Percentiles rank a stretch among this genome's conserved stretches.
These are phyloP conservation scores for Penicillium waksmanii DNA, from an alignment of 495 filamentous ascomycete genomes.

Conservation along the genomic window DNA sequence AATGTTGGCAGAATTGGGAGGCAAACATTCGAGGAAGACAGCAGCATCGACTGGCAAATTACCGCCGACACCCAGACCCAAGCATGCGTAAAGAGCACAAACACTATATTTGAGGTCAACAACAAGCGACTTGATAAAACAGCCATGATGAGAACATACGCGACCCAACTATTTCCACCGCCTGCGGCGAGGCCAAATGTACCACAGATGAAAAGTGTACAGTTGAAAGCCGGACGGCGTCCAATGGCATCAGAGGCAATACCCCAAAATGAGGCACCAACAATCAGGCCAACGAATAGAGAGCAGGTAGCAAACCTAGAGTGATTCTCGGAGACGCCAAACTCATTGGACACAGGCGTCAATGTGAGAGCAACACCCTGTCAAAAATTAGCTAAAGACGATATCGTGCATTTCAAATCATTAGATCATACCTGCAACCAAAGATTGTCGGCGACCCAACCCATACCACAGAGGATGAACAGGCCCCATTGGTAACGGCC, in stretches of 20 bases:
- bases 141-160: conserved; percentile 15
- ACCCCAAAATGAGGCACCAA: conserved; percentile 57
- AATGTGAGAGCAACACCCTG: conserved; percentile 54
- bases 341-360: conserved; percentile 45
- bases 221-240: conserved; percentile 56
- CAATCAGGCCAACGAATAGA: conserved; percentile 49
- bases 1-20: conserved; percentile 46
- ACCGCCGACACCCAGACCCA: conserved; percentile 56
- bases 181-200: conserved; percentile 52
- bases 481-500: conserved; percentile 83
- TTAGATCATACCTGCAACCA: conserved; percentile 40
- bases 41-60: conserved; percentile 52
- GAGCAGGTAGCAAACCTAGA: conserved; percentile 53
- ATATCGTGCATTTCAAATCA: neutral
- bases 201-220: conserved; percentile 51
- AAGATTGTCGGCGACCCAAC: conserved; percentile 66
- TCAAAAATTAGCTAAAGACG: conserved; percentile 13
- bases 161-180: conserved; percentile 48
- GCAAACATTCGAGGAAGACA: conserved; percentile 58
- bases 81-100: conserved; percentile 44
- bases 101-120: conserved; percentile 17
- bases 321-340: conserved; percentile 43
- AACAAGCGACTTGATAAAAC: neutral
- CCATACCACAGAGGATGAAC: conserved; percentile 77
- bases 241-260: conserved; percentile 52